Evolutionary conservation across 176 grass and related monocot genomes (phyloP), one percentile per base, ranked within the genome.

Genomic region (Aegilops tauschii): DNA sequence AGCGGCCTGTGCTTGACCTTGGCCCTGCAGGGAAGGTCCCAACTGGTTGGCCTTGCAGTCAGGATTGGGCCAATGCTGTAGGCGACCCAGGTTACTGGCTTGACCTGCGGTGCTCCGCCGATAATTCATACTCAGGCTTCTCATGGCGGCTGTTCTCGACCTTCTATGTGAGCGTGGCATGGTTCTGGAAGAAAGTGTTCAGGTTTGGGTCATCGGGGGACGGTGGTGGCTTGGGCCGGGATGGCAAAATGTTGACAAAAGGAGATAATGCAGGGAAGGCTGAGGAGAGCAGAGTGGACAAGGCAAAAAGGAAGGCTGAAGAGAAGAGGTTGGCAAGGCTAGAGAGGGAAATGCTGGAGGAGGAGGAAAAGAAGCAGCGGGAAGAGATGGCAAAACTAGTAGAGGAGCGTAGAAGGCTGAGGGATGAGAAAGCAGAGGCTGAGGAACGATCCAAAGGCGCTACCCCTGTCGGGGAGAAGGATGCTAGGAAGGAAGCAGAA

Each of bases 321-420:
- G 96, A 98, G 84, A 98, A 94, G 79, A 90, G 88, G 32, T 61
- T 95, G 78, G 96, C 88, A 1, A 91, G 94, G 61, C 80, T 98
- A 84, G 96, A 98, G 89, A 98, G 83, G 76, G 96, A 98, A 83
- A 86, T 96, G 93, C 80, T 96, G 18, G 96, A 98, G 87, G 93
- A 96, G 89, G 96, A 98, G 77, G 96, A 98, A 82, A 89, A 94
- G 77, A 98, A 98, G 88, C 96, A 98, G 21, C 87, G 96, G 6
- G 96, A 94, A 84, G 96, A 98, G 79, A 84, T 98, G 59, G 88
- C 96, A 5, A 92, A 95, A 77, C 73, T 98, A 9, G 96, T 98
- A 50, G 93, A 98, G 78, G 96, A 98, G 69, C 93, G 92, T 49
- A 96, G 92, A 86, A 98, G 69, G 77, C 74, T 98, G 27, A 90